Evolutionary conservation across 2,329 filamentous ascomycete genomes (phyloP).

Genomic region (Exophiala lecanii-corni): DNA sequence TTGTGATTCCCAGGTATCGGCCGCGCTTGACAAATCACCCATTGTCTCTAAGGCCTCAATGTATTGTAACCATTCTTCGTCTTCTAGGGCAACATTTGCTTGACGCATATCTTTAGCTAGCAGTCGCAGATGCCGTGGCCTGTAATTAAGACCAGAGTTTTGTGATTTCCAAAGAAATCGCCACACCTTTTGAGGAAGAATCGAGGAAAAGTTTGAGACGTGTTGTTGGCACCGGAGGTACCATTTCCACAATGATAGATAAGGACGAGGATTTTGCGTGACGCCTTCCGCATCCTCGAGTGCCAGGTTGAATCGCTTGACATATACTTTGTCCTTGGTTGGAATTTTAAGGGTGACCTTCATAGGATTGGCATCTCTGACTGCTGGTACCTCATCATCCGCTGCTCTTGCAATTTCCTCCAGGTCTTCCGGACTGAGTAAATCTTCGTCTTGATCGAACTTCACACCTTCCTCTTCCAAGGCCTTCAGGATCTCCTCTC

Average conservation of each 20-base stretch:
- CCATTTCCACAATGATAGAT: slow-evolving; percentile 43
- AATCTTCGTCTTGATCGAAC: slow-evolving; percentile 30
- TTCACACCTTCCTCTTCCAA: slow-evolving; percentile 36
- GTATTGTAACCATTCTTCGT: slow-evolving; percentile 59
- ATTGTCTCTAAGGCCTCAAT: slow-evolving; percentile 65
- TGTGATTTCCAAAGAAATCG: slow-evolving; percentile 62
- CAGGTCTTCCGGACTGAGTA: slow-evolving; percentile 39
- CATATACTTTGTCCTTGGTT: slow-evolving; percentile 35
- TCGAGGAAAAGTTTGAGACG: slow-evolving; percentile 45
- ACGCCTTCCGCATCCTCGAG: slow-evolving; percentile 32
- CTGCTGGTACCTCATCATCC: slow-evolving; percentile 10
- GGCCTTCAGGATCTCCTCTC: slow-evolving; percentile 39
- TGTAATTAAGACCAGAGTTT: slow-evolving; percentile 41
- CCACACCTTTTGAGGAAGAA: slow-evolving; percentile 59
- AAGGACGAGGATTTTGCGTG: slow-evolving; percentile 31
- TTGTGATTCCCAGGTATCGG: slow-evolving; percentile 58
- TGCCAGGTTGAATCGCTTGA: slow-evolving; percentile 38
- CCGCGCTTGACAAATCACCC: slow-evolving; percentile 56
- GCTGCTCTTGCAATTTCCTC: slow-evolving; percentile 32
- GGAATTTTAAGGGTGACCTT: slow-evolving; percentile 34
- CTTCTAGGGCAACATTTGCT: slow-evolving; percentile 51
- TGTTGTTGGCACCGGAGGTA: slow-evolving; percentile 48
- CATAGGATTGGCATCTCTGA: slow-evolving; percentile 13
- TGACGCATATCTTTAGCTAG: slow-evolving; percentile 63
- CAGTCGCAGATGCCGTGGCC: slow-evolving; percentile 57